Percentiles rank a stretch among this genome's conserved stretches.
phyloP scores from a whole-genome alignment of 2,329 filamentous ascomycete species.

The Penicillium sp. region DNA sequence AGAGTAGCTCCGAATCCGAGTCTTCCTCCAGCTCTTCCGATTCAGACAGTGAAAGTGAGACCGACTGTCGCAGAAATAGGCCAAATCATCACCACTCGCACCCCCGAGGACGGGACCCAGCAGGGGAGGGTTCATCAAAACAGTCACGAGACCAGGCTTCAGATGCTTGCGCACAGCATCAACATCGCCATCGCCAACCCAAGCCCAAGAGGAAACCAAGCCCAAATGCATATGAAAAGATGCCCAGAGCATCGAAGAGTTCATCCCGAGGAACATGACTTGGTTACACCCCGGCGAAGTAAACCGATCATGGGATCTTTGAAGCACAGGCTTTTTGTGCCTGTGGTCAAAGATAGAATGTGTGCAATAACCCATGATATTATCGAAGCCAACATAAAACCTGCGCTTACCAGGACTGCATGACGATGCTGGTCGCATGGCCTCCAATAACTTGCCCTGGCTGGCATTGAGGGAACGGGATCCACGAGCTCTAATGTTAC shows the following conservation, averaged over 20 bases:
- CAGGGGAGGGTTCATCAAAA: slow-evolving; percentile 15
- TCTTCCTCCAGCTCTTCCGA: slow-evolving; percentile 54
- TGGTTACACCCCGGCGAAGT: not conserved
- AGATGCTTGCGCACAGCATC: slow-evolving; percentile 10
- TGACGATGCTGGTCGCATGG: not conserved
- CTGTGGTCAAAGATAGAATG: not conserved
- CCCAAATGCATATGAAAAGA: slow-evolving; percentile 50
- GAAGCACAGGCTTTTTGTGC: not conserved
- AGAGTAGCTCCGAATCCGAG: slow-evolving; percentile 65
- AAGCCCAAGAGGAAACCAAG: slow-evolving; percentile 38
- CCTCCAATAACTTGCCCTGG: not conserved
- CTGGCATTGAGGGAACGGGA: not conserved
- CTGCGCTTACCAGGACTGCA: not conserved
- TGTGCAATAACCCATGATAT: not conserved
- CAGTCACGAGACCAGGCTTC: slow-evolving; percentile 20
- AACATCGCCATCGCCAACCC: slow-evolving; percentile 10
- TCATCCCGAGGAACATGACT: slow-evolving; percentile 13
- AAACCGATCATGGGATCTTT: not conserved
- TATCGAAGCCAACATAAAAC: not conserved
- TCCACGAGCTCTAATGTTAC: not conserved
- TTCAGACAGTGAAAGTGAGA: slow-evolving; percentile 47
- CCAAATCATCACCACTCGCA: slow-evolving; percentile 15
- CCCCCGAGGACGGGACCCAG: slow-evolving; percentile 20
- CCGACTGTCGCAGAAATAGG: slow-evolving; percentile 19
- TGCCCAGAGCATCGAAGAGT: slow-evolving; percentile 36